Percentiles rank a stretch among this genome's conserved stretches.
Conservation (phyloP, 371 early-diverging fungal genomes). For the Saksenaea oblongispora region DNA sequence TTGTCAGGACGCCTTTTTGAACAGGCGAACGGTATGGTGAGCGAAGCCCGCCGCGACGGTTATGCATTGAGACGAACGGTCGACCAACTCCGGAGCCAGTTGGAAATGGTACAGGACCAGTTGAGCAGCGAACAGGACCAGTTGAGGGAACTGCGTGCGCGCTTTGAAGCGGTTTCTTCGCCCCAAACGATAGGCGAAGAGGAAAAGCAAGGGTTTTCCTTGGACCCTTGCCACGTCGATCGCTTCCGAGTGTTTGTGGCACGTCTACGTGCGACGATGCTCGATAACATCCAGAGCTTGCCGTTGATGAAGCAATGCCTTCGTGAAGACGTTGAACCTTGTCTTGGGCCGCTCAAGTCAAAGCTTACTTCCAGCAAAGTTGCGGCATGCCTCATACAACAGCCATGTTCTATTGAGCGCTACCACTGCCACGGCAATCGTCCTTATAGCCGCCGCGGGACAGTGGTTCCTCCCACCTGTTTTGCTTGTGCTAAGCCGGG, state of each 20-base stretch:
- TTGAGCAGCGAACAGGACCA: conserved; percentile 59
- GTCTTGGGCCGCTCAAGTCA: conserved; percentile 75
- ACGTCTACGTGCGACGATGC: conserved; percentile 48
- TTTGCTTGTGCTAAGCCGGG: conserved; percentile 72
- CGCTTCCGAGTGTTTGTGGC: conserved; percentile 21
- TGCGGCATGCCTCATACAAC: conserved; percentile 71
- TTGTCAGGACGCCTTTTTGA: conserved; percentile 81
- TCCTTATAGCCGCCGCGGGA: conserved; percentile 46
- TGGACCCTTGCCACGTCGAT: conserved; percentile 23
- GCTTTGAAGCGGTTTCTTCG: conserved; percentile 64
- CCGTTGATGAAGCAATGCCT: conserved; percentile 75
- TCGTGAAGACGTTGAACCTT: conserved; percentile 80
- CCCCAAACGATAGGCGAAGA: conserved; percentile 71
- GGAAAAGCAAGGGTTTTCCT: background rate
- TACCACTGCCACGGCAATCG: too few species aligned
- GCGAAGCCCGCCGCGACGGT: conserved; percentile 62
- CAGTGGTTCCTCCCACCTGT: conserved; percentile 55
- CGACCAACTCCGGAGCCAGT: conserved; percentile 42
- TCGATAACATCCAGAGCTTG: conserved; percentile 61
- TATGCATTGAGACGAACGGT: conserved; percentile 40
- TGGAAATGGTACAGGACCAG: conserved; percentile 55
- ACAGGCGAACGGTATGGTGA: conserved; percentile 87
- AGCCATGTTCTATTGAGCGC: conserved; percentile 62
- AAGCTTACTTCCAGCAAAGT: conserved; percentile 70
- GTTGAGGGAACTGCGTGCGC: conserved; percentile 60